Base-by-base conservation (phyloP, 2,329 filamentous ascomycete genomes). In the Pseudogymnoascus sp. region DNA sequence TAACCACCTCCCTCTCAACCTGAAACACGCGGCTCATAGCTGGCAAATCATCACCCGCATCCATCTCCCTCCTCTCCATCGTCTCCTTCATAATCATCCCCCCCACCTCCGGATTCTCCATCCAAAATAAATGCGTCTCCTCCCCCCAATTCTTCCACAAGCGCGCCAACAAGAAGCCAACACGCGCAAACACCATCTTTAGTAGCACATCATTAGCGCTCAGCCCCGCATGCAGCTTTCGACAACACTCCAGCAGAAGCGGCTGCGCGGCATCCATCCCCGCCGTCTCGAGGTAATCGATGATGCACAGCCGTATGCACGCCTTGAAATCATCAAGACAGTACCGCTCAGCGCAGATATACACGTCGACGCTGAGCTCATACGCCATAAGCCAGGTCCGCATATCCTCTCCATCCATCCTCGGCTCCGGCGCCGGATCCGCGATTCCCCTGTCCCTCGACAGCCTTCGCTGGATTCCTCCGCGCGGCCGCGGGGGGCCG, bases 71-170 rank as follows among this genome's bases (percentile, higher is more conserved):
- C 60, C 78, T 71, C 33, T 72, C 70, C 3, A 76, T 74, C 67
- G 78, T 81, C 71, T 82, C 79, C 62, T 74, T 73, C 55, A 82
- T 73, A 61, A 82, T 75, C n/a, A 77, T 68, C n/a, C 76, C 72
- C 30, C 76, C 75, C 19, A 82, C 71, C 63, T 80, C 78, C 1
- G 79, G 78, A 64, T 80, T 76, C 1, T 71, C 73, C 2, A 76
- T 66, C 62, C 80, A 69, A 64, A 80, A 82, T 12, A 70, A 70
- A 30, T 72, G 69, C 9, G 78, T 80, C 63, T 77, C 75, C 36
- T 74, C 71, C 2, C 74, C 77, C 14, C 69, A 68, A 14, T 71
- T 71, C 63, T 76, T 74, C 77, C 77, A 81, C n/a, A 80, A 64
- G 28, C 73, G 64, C 8, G 78, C 73, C 68, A 80, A 77, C 35